Conservation (phyloP, 345 rosid genomes). For the Ailanthus altissimus region DNA sequence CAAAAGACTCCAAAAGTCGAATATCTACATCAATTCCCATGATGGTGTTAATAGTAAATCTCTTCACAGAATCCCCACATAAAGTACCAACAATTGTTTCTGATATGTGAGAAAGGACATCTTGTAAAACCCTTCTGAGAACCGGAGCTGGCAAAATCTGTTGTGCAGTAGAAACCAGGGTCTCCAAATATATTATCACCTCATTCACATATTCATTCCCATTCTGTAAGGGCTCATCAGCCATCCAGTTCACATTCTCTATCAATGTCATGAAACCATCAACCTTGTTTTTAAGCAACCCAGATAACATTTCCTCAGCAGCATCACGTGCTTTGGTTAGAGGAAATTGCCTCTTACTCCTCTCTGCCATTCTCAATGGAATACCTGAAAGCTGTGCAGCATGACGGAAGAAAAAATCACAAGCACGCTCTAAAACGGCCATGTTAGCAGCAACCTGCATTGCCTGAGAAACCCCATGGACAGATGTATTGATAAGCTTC, state of each 20-base stretch:
- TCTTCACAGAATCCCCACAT: slow-evolving; percentile 75
- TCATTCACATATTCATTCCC: slow-evolving; percentile 97
- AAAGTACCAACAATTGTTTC: slow-evolving; percentile 72
- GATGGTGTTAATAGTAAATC: slow-evolving; percentile 75
- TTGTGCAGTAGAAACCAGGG: slow-evolving; percentile 93
- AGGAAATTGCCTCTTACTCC: slow-evolving; percentile 92
- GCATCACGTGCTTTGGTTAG: slow-evolving; percentile 80
- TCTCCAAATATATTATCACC: slow-evolving; percentile 86
- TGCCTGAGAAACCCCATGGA: slow-evolving; percentile 90
- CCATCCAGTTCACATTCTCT: slow-evolving; percentile 96
- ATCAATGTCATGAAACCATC: slow-evolving; percentile 89
- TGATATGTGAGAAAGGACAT: slow-evolving; percentile 85
- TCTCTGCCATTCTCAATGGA: slow-evolving; percentile 92
- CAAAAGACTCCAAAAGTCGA: slow-evolving; percentile 81
- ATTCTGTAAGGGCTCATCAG: slow-evolving; percentile 71
- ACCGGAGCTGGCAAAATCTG: slow-evolving; percentile 83
- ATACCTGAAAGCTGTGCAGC: slow-evolving; percentile 96
- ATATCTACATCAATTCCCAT: slow-evolving; percentile 84
- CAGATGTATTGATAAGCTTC: slow-evolving; percentile 74
- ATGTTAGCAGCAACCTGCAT: slow-evolving; percentile 98
- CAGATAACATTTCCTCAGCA: slow-evolving; percentile 87
- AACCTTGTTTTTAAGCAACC: slow-evolving; percentile 84
- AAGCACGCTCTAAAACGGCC: slow-evolving; percentile 96
- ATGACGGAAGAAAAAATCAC: slow-evolving; percentile 93
- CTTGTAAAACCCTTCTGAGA: slow-evolving; percentile 76